These are phyloP conservation scores for Funneliformis caledonium DNA, from an alignment of 371 early-diverging fungal species.

Conservation along the genomic window DNA sequence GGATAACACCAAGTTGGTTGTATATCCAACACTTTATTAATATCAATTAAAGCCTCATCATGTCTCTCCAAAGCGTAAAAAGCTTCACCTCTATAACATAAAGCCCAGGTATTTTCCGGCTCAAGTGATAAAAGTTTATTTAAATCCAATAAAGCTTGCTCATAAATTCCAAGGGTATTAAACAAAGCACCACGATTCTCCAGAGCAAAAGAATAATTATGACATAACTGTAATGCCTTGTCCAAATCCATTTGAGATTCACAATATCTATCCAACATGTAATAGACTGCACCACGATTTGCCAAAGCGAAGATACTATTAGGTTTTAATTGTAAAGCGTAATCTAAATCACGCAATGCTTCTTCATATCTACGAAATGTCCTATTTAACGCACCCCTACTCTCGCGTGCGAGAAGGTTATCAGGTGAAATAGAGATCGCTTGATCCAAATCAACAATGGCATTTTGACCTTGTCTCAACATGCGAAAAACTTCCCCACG, in stretches of 20 bases:
- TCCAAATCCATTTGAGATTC: conserved; percentile 27
- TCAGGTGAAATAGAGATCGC: conserved; percentile 13
- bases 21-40: background rate
- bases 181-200: conserved; percentile 23
- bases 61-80: background rate
- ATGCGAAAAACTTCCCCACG: conserved; percentile 24
- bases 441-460: conserved; percentile 26
- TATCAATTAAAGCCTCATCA: conserved; percentile 11
- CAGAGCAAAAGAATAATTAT: conserved; percentile 10
- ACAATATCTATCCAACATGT: conserved; percentile 2
- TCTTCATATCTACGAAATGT: conserved; percentile 17
- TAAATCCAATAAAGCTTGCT: conserved; percentile 23
- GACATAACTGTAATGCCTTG: conserved; percentile 18
- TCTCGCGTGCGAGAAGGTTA: background rate
- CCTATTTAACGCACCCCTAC: conserved; percentile 27
- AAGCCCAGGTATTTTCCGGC: conserved; percentile 20
- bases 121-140: background rate
- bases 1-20: conserved; percentile 12
- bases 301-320: background rate
- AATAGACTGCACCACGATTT: conserved; percentile 29
- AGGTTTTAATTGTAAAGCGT: conserved; percentile 9
- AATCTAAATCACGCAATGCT: conserved; percentile 27
- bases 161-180: background rate
- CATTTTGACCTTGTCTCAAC: background rate
- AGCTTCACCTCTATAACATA: conserved; percentile 13